Evolutionary conservation across 1,284 basidiomycete species (phyloP).

Genomic region (Ceratobasidium theobromae): DNA sequence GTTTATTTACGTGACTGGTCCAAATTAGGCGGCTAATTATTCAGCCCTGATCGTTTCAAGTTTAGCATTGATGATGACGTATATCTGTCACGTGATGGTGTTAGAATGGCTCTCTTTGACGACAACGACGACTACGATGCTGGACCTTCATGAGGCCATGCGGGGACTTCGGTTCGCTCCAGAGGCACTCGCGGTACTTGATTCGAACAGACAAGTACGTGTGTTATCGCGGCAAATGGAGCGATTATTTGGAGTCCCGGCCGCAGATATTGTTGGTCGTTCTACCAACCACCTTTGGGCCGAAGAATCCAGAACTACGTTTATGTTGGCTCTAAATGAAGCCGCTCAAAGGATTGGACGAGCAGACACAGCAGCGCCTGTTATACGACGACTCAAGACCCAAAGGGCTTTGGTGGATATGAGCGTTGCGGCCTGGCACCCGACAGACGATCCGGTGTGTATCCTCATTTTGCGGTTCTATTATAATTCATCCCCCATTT

Average conservation of each 20-base stretch:
- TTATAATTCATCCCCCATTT: too few species aligned
- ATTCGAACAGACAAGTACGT: constrained; percentile 22
- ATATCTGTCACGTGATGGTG: constrained; percentile 1
- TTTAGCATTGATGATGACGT: neutral
- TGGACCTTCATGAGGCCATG: constrained; percentile 29
- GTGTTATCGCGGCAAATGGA: constrained; percentile 12
- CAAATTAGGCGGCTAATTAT: too few species aligned
- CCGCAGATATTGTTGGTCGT: constrained; percentile 13
- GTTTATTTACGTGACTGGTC: too few species aligned
- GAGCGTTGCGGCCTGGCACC: constrained; percentile 28
- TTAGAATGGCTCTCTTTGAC: neutral
- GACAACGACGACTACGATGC: constrained; percentile 1
- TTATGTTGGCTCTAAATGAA: constrained; percentile 27
- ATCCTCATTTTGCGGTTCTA: too few species aligned
- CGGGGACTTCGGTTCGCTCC: constrained; percentile 27
- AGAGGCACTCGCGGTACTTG: constrained; percentile 13
- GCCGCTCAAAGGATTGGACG: constrained; percentile 11
- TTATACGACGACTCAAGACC: constrained; percentile 14
- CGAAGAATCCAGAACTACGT: neutral
- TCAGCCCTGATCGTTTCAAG: too few species aligned
- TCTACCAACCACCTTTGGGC: constrained; percentile 21
- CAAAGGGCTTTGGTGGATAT: constrained; percentile 3
- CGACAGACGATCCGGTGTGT: constrained; percentile 21
- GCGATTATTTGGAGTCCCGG: constrained; percentile 8
- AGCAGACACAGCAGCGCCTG: constrained; percentile 1